These are phyloP conservation scores for Phytophthora boehmeriae DNA, from an alignment of 352 stramenopile species.

Conservation along the genomic window DNA sequence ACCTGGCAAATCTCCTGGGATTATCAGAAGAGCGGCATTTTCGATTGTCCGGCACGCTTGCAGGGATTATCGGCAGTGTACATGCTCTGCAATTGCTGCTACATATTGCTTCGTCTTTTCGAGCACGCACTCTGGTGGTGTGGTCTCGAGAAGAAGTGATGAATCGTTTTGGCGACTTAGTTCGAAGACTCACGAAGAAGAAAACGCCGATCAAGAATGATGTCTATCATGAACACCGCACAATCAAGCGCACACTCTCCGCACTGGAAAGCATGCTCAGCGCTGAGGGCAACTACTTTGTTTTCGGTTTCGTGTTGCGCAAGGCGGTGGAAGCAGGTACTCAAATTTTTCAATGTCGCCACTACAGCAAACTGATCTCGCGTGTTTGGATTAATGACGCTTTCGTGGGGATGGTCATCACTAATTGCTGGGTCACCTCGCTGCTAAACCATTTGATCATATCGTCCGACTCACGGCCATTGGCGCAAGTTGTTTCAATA, in stretches of 20 bases:
- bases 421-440: neutral
- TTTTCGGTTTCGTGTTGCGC: neutral
- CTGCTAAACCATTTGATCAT: neutral
- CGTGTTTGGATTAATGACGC: neutral
- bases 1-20: neutral
- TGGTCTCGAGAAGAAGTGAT: neutral
- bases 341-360: neutral
- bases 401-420: neutral
- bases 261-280: neutral
- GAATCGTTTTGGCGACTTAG: neutral
- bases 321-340: neutral
- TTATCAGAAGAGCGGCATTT: neutral
- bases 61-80: neutral
- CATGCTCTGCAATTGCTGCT: neutral
- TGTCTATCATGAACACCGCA: neutral
- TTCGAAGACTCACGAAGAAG: neutral
- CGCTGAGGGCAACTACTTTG: neutral
- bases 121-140: neutral
- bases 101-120: slow-evolving; percentile 1
- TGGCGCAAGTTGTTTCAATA: neutral
- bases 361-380: neutral
- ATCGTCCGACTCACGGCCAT: neutral
- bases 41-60: neutral
- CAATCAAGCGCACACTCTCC: neutral
- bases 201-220: neutral